These are phyloP conservation scores for Sistotremastrum niveocremeum DNA, from an alignment of 768 basidiomycete genomes.

Conservation along the genomic window DNA sequence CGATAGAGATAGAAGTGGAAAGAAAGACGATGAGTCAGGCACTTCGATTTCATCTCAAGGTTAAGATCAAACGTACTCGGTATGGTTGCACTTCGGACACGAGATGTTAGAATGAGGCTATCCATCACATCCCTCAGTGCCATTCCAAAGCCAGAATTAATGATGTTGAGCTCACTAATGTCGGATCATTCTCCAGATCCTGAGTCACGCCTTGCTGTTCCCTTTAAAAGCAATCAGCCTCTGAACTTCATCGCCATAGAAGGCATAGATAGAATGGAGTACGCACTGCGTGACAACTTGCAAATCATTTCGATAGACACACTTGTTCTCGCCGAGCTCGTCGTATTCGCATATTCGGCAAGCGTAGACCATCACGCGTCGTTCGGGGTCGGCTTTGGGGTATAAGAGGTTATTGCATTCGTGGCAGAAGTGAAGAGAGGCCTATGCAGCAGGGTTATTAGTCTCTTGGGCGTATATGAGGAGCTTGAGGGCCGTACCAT, in stretches of 20 bases:
- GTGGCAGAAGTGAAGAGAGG: slow-evolving; percentile 80
- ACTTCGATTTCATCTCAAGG: too few relatives aligned
- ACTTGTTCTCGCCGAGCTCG: slow-evolving; percentile 74
- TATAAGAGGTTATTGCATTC: slow-evolving; percentile 95
- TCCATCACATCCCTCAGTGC: too few relatives aligned
- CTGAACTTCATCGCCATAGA: background rate
- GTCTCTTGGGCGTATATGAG: too few relatives aligned
- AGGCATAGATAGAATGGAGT: background rate
- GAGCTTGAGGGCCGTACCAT: too few relatives aligned
- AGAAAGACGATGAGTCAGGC: too few relatives aligned
- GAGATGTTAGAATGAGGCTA: too few relatives aligned
- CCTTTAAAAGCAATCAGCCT: slow-evolving; percentile 25
- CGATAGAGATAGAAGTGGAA: too few relatives aligned
- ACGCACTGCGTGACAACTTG: slow-evolving; percentile 83
- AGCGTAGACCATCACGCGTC: slow-evolving; percentile 77
- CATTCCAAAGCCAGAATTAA: background rate
- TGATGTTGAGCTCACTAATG: slow-evolving; percentile 40
- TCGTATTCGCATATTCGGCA: slow-evolving; percentile 85
- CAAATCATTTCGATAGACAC: slow-evolving; percentile 89
- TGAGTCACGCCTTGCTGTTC: slow-evolving; percentile 88
- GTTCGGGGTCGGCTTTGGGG: slow-evolving; percentile 79
- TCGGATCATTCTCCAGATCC: slow-evolving; percentile 81
- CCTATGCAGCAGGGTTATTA: slow-evolving; percentile 24
- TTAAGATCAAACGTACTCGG: too few relatives aligned
- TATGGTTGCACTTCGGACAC: too few relatives aligned